A percentile compares a stretch with the other conserved stretches of the same genome.
phyloP scores from a whole-genome alignment of 331 rosid genomes.

The Pyrus hybrid region DNA sequence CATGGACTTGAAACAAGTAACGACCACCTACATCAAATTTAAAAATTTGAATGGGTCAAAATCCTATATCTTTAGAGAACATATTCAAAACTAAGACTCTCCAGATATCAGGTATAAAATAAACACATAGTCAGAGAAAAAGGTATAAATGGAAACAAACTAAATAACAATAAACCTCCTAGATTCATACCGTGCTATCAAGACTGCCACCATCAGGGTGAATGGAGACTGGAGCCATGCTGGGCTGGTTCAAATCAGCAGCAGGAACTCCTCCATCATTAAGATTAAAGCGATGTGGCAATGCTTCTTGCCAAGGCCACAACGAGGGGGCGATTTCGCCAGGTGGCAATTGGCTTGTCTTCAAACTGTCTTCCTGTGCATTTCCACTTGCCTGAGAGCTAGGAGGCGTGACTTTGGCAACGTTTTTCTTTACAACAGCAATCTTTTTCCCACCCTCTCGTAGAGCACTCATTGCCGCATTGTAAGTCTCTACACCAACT shows the following conservation, averaged over 20 bases:
- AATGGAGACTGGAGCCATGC: constrained; percentile 47
- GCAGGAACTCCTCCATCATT: constrained; percentile 52
- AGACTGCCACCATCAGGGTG: constrained; percentile 41
- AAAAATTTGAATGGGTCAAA: not conserved
- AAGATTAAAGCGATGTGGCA: constrained; percentile 42
- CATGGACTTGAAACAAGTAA: constrained; percentile 69
- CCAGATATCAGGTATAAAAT: not conserved
- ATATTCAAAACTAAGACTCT: not conserved
- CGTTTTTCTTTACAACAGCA: constrained; percentile 42
- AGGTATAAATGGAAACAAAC: no score
- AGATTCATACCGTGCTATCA: constrained; percentile 48
- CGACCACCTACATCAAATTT: constrained; percentile 49
- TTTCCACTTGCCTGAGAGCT: constrained; percentile 38
- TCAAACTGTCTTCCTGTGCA: constrained; percentile 36
- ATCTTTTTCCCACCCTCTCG: constrained; percentile 50
- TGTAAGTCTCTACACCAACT: constrained; percentile 50
- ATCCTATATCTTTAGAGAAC: not conserved
- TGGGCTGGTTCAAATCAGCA: constrained; percentile 43
- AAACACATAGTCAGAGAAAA: no score
- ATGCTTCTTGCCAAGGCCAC: constrained; percentile 58
- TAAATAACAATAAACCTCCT: not conserved
- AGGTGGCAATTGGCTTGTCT: constrained; percentile 24
- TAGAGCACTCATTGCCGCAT: constrained; percentile 45
- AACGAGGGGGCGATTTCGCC: constrained; percentile 33
- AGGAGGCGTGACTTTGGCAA: constrained; percentile 39